A percentile compares a stretch with the other conserved stretches of the same genome.
Conservation (phyloP, 192 early-diverging fungal species). For the Linnemannia schmuckeri region DNA sequence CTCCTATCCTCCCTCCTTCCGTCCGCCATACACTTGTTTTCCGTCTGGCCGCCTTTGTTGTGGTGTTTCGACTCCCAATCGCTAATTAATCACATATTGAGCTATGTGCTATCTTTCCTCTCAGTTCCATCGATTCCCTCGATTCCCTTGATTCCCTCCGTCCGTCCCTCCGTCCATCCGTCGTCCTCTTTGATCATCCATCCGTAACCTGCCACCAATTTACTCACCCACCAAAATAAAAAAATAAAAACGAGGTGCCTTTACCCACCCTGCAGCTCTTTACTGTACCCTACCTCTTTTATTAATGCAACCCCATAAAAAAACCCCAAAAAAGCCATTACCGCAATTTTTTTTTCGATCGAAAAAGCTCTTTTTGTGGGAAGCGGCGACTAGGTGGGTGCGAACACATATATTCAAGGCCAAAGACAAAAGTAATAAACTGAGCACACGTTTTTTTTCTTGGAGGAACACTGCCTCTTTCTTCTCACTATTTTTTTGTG, state of each 20-base stretch:
- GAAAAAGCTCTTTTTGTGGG: slow-evolving; percentile 6
- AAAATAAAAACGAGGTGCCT: background rate
- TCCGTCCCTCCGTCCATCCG: too few relatives aligned
- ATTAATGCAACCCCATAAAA: slow-evolving; percentile 3
- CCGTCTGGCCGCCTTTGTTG: background rate
- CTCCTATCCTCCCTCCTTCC: background rate
- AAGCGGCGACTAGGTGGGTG: too few relatives aligned
- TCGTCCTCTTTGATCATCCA: background rate
- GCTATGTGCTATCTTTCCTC: background rate
- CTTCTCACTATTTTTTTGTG: background rate
- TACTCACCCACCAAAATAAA: background rate
- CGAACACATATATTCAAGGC: too few relatives aligned
- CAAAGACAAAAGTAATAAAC: background rate
- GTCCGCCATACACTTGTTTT: background rate
- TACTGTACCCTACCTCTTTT: background rate
- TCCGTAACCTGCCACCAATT: background rate
- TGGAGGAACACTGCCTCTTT: background rate
- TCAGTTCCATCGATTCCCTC: background rate
- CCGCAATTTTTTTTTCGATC: background rate
- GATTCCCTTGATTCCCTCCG: background rate
- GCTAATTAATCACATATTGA: slow-evolving; percentile 4
- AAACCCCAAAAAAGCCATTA: background rate
- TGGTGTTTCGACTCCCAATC: background rate
- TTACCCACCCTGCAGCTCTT: background rate
- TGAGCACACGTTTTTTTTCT: background rate